Conservation (phyloP, 23 red algal species). For the Gracilaria vermiculophylla region DNA sequence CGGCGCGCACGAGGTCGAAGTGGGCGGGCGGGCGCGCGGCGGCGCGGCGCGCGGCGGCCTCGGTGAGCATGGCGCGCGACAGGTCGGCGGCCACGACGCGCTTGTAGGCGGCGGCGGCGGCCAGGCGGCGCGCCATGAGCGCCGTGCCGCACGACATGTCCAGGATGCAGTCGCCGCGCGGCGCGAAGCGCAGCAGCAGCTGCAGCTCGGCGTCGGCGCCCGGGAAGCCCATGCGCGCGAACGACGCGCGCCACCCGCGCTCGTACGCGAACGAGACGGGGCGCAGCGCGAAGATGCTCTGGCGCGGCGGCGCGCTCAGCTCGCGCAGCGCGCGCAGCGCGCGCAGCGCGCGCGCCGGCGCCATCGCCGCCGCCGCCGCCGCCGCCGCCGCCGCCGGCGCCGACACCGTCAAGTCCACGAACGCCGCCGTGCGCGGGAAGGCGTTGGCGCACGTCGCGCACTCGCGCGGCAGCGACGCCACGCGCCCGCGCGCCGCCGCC, state of each 20-base stretch:
- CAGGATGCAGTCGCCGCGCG: slow-evolving; percentile 5
- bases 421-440: neutral
- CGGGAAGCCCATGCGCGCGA: slow-evolving; percentile 76
- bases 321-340: neutral
- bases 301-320: neutral
- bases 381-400: neutral
- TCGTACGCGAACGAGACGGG: slow-evolving; percentile 86
- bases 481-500: neutral
- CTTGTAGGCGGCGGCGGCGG: neutral
- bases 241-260: slow-evolving; percentile 89
- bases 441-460: neutral
- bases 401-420: neutral
- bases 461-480: neutral
- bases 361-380: too few relatives aligned
- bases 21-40: slow-evolving; percentile 8
- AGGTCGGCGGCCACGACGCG: slow-evolving; percentile 82
- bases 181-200: slow-evolving; percentile 46
- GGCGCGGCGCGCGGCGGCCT: slow-evolving; percentile 54
- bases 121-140: slow-evolving; percentile 77
- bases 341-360: too few relatives aligned
- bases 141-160: slow-evolving; percentile 90
- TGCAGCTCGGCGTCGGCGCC: slow-evolving; percentile 61
- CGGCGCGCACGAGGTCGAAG: slow-evolving; percentile 69
- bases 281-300: slow-evolving; percentile 77
- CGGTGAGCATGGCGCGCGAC: slow-evolving; percentile 80